Evolutionary conservation across 345 rosid genomes (phyloP).

Genomic region (Nasturtium officinale): DNA sequence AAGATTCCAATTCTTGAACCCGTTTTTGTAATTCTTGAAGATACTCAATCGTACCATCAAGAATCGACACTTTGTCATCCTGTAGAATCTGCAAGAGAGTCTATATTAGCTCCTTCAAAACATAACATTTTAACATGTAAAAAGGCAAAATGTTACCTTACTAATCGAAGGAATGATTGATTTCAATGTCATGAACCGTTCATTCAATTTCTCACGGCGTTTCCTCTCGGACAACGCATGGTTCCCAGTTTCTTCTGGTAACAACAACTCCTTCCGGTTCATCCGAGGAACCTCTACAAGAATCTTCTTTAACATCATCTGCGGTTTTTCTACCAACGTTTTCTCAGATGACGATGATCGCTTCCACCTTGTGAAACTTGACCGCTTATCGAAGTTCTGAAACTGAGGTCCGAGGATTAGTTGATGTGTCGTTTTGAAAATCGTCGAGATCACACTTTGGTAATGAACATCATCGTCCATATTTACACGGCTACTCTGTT

Average conservation of each 20-base stretch:
- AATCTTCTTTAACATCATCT: constrained; percentile 72
- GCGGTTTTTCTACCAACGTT: constrained; percentile 43
- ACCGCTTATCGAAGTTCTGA: constrained; percentile 49
- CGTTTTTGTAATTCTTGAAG: constrained; percentile 69
- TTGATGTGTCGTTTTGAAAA: constrained; percentile 66
- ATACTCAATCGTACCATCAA: constrained; percentile 79
- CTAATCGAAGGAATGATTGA: constrained; percentile 70
- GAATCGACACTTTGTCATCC: constrained; percentile 71
- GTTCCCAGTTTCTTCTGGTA: constrained; percentile 48
- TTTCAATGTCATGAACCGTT: constrained; percentile 59
- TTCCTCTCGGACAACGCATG: constrained; percentile 54
- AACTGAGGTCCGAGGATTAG: constrained; percentile 55
- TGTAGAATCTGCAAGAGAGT: constrained; percentile 40
- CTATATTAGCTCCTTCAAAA: not conserved
- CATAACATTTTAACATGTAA: not conserved
- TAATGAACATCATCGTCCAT: constrained; percentile 60
- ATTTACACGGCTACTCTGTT: constrained; percentile 48
- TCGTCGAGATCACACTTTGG: constrained; percentile 61
- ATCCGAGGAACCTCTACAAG: constrained; percentile 70
- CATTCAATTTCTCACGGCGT: constrained; percentile 56
- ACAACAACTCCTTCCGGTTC: constrained; percentile 46
- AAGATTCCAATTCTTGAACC: constrained; percentile 66
- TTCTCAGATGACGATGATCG: constrained; percentile 39
- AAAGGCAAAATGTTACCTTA: constrained; percentile 57
- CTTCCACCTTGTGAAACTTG: constrained; percentile 73